Base-by-base conservation (phyloP, 108 stramenopile species). In the Cylindrotheca fusiformis region DNA sequence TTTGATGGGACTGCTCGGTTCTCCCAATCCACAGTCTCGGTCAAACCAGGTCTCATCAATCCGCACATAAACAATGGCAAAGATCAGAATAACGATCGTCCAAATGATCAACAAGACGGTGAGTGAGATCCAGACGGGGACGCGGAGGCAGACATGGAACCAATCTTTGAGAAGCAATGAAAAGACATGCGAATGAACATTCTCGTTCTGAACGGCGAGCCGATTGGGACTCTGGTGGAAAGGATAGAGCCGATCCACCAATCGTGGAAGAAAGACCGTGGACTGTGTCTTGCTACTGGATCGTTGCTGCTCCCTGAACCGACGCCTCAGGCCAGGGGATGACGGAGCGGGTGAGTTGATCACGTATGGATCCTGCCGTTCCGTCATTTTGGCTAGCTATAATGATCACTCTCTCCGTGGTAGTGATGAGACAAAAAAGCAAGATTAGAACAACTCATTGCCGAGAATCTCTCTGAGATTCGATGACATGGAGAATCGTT, bases 141-240 rank as follows among this genome's bases (percentile, higher is more conserved):
- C 59, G 18, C 86, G 52, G 48, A 95, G 65, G 3, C 91, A 52
- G 10, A 84, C 81, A 65, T 95, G 93, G 60, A 89, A 95, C 88
- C 84, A 91, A 73, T 95, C 84, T 27, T 75, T 53, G 4, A 67
- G 30, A n/a, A 73, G 29, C 0, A 84, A 48, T 1, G 44, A 33
- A 32, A 22, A 71, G 3, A 71, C n/a, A 2, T 17, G 21, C 2
- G 22, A 14, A 12, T 61, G 32, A 0, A 30, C 44, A 31, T 60
- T 60, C 1, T 60, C 32, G 48, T 84, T 72, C 14, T 63, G 50
- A 4, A 88, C 68, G 3, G 33, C 31, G 0, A 85, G 24, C 3
- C 51, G 32, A 49, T 93, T 86, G 3, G 48, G 58, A 0, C 76
- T 78, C 63, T 88, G 91, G 56, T 81, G 61, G 48, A 67, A 87